Conservation (phyloP, 2,329 filamentous ascomycete genomes). For the Diaporthe citrichinensis region DNA sequence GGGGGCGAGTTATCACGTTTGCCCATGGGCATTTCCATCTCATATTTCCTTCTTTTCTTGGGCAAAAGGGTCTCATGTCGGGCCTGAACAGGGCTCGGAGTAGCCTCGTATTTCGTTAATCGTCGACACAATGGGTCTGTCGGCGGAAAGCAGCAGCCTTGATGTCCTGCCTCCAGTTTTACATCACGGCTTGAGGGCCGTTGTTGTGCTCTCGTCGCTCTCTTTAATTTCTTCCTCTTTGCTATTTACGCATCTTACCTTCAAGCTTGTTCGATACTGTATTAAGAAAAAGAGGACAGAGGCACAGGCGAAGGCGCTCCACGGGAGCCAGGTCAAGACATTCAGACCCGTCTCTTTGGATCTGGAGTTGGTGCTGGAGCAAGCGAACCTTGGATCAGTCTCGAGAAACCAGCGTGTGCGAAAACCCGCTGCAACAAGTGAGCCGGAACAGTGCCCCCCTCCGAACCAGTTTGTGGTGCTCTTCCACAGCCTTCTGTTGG, state of each 20-base stretch:
- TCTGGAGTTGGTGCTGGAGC: constrained; percentile 46
- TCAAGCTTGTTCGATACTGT: constrained; percentile 49
- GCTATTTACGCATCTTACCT: constrained; percentile 47
- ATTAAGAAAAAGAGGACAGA: constrained; percentile 38
- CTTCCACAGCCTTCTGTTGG: constrained; percentile 71
- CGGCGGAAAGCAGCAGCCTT: constrained; percentile 43
- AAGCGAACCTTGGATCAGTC: constrained; percentile 43
- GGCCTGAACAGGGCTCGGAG: background rate
- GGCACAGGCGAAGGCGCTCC: background rate
- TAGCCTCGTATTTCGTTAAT: background rate
- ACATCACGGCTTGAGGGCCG: constrained; percentile 45
- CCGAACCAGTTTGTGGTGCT: constrained; percentile 71
- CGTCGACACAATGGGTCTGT: background rate
- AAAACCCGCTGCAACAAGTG: background rate
- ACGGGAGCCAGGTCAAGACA: background rate
- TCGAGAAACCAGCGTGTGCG: constrained; percentile 5
- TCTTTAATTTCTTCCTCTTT: constrained; percentile 45
- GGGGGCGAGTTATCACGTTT: rapidly evolving
- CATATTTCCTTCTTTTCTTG: background rate
- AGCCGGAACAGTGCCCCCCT: background rate
- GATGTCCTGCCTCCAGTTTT: constrained; percentile 43
- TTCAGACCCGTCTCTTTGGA: constrained; percentile 37
- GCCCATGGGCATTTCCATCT: background rate
- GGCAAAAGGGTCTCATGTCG: background rate
- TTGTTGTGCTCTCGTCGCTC: constrained; percentile 45